phyloP scores from a whole-genome alignment of 106 monocot genomes.

The Hemerocallis citrina region DNA sequence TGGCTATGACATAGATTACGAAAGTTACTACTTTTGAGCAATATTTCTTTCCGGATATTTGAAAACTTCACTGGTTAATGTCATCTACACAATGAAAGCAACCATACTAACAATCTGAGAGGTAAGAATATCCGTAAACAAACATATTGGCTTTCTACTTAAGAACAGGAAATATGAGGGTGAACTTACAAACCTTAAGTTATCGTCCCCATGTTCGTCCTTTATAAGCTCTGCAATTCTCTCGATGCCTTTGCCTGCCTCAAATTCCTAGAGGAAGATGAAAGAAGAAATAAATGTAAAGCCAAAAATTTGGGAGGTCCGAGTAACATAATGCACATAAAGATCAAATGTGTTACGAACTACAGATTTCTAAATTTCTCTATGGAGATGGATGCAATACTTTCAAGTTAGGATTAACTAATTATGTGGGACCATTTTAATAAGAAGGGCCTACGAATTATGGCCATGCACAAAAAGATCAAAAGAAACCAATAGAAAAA shows the following conservation, averaged over 20 bases:
- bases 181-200: constrained; percentile 43
- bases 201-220: constrained; percentile 63
- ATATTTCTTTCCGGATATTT: too few species aligned
- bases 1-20: too few species aligned
- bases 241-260: constrained; percentile 53
- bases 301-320: background rate
- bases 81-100: too few species aligned
- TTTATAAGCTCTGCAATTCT: constrained; percentile 80
- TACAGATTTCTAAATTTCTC: background rate
- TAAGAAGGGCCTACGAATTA: too few species aligned
- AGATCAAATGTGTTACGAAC: background rate
- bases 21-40: too few species aligned
- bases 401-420: too few species aligned
- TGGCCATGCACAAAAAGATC: too few species aligned
- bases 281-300: background rate
- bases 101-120: too few species aligned
- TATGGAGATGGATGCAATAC: background rate
- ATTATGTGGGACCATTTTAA: too few species aligned
- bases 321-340: background rate
- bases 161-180: background rate
- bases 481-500: too few species aligned
- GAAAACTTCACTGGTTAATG: too few species aligned
- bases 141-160: background rate
- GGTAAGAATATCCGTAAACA: too few species aligned
- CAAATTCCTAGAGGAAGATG: constrained; percentile 60